phyloP scores from a whole-genome alignment of 371 early-diverging fungal species.

The Mucor velutinosus region DNA sequence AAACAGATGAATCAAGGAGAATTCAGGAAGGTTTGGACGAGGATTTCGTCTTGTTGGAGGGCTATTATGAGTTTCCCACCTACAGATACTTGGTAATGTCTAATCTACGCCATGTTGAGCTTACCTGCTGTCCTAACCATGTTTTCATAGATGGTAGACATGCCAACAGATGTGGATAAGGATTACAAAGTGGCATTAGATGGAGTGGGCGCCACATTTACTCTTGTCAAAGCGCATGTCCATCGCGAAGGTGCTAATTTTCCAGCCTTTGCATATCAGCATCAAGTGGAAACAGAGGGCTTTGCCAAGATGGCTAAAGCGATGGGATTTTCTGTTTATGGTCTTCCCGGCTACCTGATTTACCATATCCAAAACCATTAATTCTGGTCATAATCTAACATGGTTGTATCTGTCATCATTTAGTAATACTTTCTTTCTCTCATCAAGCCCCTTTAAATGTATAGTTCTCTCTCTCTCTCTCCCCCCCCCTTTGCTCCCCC shows the following conservation, averaged over 20 bases:
- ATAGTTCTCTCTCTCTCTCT: not conserved
- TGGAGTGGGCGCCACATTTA: constrained; percentile 52
- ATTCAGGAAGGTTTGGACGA: constrained; percentile 53
- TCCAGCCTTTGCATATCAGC: constrained; percentile 45
- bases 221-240: constrained; percentile 64
- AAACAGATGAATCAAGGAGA: constrained; percentile 57
- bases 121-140: not conserved
- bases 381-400: not conserved
- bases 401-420: not conserved
- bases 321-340: constrained; percentile 64
- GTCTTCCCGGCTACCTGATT: constrained; percentile 60
- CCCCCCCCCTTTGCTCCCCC: not conserved
- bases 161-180: constrained; percentile 41
- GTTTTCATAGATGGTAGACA: constrained; percentile 38
- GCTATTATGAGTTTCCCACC: constrained; percentile 50
- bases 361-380: constrained; percentile 37
- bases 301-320: constrained; percentile 74
- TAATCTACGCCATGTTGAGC: not conserved
- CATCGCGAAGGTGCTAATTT: constrained; percentile 67
- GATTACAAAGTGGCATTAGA: constrained; percentile 42
- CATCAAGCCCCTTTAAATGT: too few species aligned
- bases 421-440: not conserved
- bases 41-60: constrained; percentile 47
- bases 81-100: constrained; percentile 35
- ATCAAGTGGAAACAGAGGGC: constrained; percentile 75